phyloP scores from a whole-genome alignment of 2,329 filamentous ascomycete species.

The Fusarium succisae region DNA sequence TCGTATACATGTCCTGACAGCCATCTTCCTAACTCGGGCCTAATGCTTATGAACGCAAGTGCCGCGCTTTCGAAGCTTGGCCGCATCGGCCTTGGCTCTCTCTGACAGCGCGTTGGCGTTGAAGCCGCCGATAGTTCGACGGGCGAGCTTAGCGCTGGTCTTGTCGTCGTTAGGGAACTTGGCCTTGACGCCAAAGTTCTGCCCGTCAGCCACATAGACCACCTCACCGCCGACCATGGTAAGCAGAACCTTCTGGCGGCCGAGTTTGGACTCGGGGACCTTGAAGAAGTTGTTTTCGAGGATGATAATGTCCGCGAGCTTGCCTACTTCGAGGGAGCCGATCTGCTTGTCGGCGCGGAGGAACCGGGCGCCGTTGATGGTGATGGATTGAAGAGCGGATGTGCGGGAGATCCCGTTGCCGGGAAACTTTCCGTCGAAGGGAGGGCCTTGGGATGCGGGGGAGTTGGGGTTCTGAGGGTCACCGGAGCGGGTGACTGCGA shows the following conservation, averaged over 20 bases:
- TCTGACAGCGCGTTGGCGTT: constrained; percentile 18
- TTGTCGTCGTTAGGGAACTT: constrained; percentile 40
- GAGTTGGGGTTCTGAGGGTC: constrained; percentile 42
- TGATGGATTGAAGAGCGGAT: constrained; percentile 35
- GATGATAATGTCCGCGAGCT: constrained; percentile 41
- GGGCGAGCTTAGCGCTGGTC: constrained; percentile 17
- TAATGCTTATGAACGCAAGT: constrained; percentile 32
- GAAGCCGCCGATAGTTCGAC: constrained; percentile 34
- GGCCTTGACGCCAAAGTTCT: constrained; percentile 35
- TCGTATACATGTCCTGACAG: not conserved
- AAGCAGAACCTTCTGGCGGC: constrained; percentile 37
- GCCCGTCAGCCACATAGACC: constrained; percentile 38
- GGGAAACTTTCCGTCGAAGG: constrained; percentile 32
- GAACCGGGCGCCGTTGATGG: constrained; percentile 38
- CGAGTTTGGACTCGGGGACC: constrained; percentile 37
- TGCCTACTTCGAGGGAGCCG: constrained; percentile 41
- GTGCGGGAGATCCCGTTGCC: constrained; percentile 37
- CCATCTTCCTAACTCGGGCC: not conserved
- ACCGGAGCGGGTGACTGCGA: constrained; percentile 39
- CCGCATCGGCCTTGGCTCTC: constrained; percentile 4
- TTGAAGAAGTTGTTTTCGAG: constrained; percentile 41
- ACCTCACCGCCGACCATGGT: constrained; percentile 43
- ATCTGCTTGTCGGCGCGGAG: constrained; percentile 39
- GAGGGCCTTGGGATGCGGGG: constrained; percentile 32
- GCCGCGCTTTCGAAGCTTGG: constrained; percentile 32